Conservation (phyloP, 148 eudicot genomes). For the Rhododendron ferrugineum region DNA sequence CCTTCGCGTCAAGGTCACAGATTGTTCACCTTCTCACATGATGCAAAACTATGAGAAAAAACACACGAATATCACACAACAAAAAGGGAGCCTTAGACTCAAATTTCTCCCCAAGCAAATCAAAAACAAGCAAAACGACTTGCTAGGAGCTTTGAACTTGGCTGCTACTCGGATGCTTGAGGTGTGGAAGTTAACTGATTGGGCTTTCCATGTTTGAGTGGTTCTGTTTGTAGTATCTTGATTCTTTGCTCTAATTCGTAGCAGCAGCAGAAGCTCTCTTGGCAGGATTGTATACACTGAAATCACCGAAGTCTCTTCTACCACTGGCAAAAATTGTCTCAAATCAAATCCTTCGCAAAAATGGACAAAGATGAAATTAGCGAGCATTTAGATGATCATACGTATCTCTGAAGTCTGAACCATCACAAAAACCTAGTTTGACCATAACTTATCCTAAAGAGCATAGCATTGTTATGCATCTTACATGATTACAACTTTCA, state of each 20-base stretch:
- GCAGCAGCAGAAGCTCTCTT: slow-evolving; percentile 31
- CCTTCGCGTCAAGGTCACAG: not conserved
- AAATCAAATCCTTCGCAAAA: slow-evolving; percentile 38
- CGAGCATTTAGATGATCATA: not conserved
- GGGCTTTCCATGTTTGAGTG: not conserved
- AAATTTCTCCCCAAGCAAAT: not conserved
- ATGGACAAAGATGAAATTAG: slow-evolving; percentile 14
- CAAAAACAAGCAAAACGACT: not conserved
- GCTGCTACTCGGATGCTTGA: not conserved
- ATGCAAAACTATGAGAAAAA: not conserved
- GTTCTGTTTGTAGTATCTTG: not conserved
- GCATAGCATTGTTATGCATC: not conserved
- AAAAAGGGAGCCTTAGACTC: not conserved
- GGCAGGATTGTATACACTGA: slow-evolving; percentile 71
- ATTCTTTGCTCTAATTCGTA: not conserved
- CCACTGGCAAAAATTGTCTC: slow-evolving; percentile 62
- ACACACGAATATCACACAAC: not conserved
- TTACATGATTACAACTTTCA: not conserved
- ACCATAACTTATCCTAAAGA: not conserved
- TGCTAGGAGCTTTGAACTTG: not conserved
- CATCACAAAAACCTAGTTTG: not conserved
- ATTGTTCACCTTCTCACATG: not conserved
- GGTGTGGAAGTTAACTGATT: not conserved
- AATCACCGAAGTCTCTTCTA: slow-evolving; percentile 85
- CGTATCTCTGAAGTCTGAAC: not conserved